These are phyloP conservation scores for Acanthamoeba triangularis DNA, from an alignment of 208 protist species.

Conservation along the genomic window DNA sequence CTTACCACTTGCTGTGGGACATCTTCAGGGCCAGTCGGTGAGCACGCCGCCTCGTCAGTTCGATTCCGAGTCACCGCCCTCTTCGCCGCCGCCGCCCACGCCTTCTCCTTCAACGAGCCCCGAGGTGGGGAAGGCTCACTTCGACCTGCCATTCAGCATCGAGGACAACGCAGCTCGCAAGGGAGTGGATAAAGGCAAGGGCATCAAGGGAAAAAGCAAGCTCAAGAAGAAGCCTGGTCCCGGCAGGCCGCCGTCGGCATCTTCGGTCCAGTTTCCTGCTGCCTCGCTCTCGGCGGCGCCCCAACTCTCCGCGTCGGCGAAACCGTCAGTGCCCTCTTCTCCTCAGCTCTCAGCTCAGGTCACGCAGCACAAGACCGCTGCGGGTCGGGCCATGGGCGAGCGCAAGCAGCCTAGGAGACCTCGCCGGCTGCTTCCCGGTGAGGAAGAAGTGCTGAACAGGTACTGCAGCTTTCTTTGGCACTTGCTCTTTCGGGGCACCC, in stretches of 20 bases:
- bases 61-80: slow-evolving; percentile 23
- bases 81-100: slow-evolving; percentile 46
- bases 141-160: background rate
- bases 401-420: slow-evolving; percentile 23
- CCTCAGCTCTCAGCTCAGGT: background rate
- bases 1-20: background rate
- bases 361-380: background rate
- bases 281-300: background rate
- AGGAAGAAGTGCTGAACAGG: slow-evolving; percentile 75
- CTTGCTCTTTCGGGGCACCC: background rate
- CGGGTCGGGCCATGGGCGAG: background rate
- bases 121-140: slow-evolving; percentile 33
- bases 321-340: background rate
- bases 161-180: background rate
- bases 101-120: slow-evolving; percentile 67
- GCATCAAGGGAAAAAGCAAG: background rate
- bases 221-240: background rate
- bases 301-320: background rate
- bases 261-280: background rate
- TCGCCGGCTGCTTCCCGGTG: slow-evolving; percentile 34
- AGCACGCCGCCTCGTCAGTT: background rate
- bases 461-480: background rate
- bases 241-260: background rate
- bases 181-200: background rate
- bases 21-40: background rate